Base-by-base conservation (phyloP, 2,329 filamentous ascomycete species). In the Pseudopyricularia javanii region DNA sequence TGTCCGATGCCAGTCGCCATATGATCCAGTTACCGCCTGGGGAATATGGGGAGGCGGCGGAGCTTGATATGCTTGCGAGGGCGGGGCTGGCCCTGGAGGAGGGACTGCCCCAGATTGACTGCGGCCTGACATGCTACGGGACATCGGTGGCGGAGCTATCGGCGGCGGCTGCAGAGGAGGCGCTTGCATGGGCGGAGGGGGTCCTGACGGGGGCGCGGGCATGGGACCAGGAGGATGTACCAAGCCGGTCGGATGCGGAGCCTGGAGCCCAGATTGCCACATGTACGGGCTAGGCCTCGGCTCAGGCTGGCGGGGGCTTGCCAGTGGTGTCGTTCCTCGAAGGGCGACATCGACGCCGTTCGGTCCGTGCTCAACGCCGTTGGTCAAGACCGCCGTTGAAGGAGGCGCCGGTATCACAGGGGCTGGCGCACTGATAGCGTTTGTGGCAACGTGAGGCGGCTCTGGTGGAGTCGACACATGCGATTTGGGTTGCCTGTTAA, bases 1-100 rank as follows among this genome's bases (percentile, higher is more conserved):
- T 14, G 71, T 70, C 20, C 74, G 73, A 53, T 74, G 71, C 73
- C 79, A 81, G 54, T 76, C 75, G 47, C 62, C 63, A 60, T 69
- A 75, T 43, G 67, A 58, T 48, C 37, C 37, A 43, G 61, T 58
- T 37, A 24, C 14, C 47, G 59, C 59, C 3, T 68, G 61, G 7
- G 71, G 67, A 6, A 22, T 3, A 7, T 12, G 58, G 49, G 60
- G 58, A 34, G 30, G 32, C 26, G 59, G 60, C 4, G 68, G 61
- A 6, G 71, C 66, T 7, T 70, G 66, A 54, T 68, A 68, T 32
- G 69, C 64, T 55, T 70, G 69, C 49, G 68, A 60, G 4, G 47
- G 57, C 49, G 49, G 58, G 14, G 34, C 37, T n/a, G 45, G 51
- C 17, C 30, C 47, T 8, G 49, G 54, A 47, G 61, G 57, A 14